Conservation (phyloP, 148 eudicot species). For the Rheum nobile region DNA sequence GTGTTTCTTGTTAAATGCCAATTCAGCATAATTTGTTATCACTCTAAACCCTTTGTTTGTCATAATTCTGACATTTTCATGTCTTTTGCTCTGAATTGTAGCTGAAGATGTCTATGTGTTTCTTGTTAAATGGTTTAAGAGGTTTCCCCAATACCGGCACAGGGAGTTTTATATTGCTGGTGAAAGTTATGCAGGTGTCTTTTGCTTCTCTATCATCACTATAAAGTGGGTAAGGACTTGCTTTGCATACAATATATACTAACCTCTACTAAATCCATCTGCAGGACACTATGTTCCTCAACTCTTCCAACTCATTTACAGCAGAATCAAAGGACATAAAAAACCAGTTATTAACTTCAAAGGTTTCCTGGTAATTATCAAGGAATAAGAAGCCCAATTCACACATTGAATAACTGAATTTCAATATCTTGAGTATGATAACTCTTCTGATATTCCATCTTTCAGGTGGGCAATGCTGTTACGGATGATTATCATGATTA, state of each 20-base stretch:
- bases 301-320: constrained; percentile 60
- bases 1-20: no score
- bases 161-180: constrained; percentile 92
- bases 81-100: constrained; percentile 22
- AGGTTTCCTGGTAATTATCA: constrained; percentile 64
- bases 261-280: constrained; percentile 2
- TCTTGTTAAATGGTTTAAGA: constrained; percentile 67
- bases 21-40: background rate
- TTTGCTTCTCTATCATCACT: background rate
- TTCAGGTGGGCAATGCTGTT: constrained; percentile 88
- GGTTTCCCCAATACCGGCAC: constrained; percentile 86
- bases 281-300: constrained; percentile 94
- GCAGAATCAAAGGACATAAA: constrained; percentile 54
- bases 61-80: background rate
- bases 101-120: constrained; percentile 78
- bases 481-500: constrained; percentile 81
- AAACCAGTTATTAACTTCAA: constrained; percentile 71
- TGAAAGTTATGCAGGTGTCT: constrained; percentile 86
- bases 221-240: background rate
- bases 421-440: background rate
- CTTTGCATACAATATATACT: background rate
- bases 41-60: background rate
- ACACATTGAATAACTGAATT: background rate
- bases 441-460: background rate
- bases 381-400: background rate